A percentile compares a stretch with the other conserved stretches of the same genome.
These are phyloP conservation scores for Penicillium vulpinum DNA, from an alignment of 2,329 filamentous ascomycete genomes.

Conservation along the genomic window DNA sequence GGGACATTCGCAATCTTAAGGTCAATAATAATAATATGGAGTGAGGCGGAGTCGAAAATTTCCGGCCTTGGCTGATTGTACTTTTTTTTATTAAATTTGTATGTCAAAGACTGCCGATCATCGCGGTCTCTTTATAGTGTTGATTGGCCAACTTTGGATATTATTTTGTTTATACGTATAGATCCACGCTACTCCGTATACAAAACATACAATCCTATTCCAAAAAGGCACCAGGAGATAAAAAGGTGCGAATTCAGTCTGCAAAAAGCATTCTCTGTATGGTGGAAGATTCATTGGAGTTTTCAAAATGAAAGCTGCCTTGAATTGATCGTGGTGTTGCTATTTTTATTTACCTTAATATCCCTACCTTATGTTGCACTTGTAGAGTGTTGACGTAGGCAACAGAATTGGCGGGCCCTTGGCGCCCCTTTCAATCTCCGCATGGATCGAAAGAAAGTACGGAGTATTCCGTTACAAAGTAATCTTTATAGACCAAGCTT, in stretches of 20 bases:
- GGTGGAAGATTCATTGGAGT: background rate
- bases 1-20: background rate
- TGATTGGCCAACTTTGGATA: background rate
- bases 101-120: background rate
- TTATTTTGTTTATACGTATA: background rate
- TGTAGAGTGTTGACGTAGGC: conserved; percentile 5
- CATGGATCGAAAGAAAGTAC: background rate
- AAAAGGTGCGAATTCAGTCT: background rate
- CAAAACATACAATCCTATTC: too few relatives aligned
- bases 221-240: too few relatives aligned
- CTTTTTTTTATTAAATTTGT: too few relatives aligned
- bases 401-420: conserved; percentile 11
- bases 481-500: too few relatives aligned
- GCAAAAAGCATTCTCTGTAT: background rate
- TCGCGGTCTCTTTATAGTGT: background rate
- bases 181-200: too few relatives aligned
- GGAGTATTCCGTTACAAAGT: too few relatives aligned
- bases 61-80: background rate
- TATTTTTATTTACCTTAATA: conserved; percentile 3
- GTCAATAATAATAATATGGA: background rate
- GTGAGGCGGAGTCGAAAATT: conserved; percentile 6
- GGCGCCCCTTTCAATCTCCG: background rate
- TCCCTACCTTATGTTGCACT: too few relatives aligned
- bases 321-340: background rate
- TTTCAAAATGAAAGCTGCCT: background rate